Conservation (phyloP, 2,329 filamentous ascomycete genomes). For the Fusarium xylarioides region DNA sequence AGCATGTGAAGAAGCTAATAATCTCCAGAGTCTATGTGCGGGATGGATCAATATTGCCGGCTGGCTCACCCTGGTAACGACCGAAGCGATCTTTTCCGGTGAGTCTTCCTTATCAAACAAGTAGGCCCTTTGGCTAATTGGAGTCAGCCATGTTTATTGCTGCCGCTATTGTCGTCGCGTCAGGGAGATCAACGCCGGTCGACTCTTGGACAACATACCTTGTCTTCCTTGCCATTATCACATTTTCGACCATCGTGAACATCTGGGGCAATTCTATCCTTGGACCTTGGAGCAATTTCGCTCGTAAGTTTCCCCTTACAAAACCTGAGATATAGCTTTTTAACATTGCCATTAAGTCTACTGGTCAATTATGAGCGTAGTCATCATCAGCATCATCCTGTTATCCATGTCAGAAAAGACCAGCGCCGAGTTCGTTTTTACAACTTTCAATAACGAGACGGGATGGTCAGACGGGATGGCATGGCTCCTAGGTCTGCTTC, state of each 20-base stretch:
- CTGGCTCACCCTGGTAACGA: not conserved
- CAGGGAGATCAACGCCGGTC: not conserved
- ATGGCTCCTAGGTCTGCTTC: not conserved
- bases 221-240: not conserved
- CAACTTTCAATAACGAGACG: not conserved
- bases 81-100: not conserved
- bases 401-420: not conserved
- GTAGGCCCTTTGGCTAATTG: accelerated
- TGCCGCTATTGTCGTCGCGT: not conserved
- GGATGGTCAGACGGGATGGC: not conserved
- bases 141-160: not conserved
- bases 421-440: not conserved
- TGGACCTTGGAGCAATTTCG: not conserved
- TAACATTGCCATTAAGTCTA: not conserved
- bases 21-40: not conserved
- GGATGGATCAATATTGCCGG: not conserved
- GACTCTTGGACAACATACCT: not conserved
- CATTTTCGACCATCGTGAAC: not conserved
- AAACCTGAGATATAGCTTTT: accelerated
- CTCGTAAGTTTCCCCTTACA: not conserved
- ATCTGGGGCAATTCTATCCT: not conserved
- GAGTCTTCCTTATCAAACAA: not conserved
- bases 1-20: accelerated
- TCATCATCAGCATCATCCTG: not conserved
- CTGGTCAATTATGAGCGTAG: not conserved